Percentiles rank a stretch among this genome's conserved stretches.
Evolutionary conservation across 257 asterid species (phyloP).

Genomic region (Solanum dulcamara): DNA sequence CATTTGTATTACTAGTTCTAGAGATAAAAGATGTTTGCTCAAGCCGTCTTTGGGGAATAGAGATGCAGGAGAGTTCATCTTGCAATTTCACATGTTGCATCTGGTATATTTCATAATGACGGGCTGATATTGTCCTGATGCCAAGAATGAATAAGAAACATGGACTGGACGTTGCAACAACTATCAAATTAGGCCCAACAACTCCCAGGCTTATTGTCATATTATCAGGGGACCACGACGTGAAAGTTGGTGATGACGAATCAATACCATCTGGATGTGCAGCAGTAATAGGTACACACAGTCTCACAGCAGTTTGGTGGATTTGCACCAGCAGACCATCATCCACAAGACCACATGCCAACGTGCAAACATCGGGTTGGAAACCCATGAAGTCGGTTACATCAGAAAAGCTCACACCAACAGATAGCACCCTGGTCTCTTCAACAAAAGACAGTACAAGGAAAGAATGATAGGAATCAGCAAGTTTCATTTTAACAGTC

Average conservation of each 20-base stretch:
- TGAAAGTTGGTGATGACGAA: conserved; percentile 41
- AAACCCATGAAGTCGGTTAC: conserved; percentile 88
- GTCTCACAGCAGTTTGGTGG: conserved; percentile 69
- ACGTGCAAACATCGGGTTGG: conserved; percentile 75
- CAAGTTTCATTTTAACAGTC: conserved; percentile 63
- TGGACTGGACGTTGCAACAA: conserved; percentile 82
- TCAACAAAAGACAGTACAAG: conserved; percentile 90
- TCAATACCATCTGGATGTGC: conserved; percentile 52
- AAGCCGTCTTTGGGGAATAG: conserved; percentile 49
- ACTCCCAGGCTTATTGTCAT: conserved; percentile 83
- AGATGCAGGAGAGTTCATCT: conserved; percentile 84
- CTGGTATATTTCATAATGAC: conserved; percentile 49
- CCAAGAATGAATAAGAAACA: conserved; percentile 70
- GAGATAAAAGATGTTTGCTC: conserved; percentile 16
- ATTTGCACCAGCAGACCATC: conserved; percentile 78
- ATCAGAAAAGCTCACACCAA: conserved; percentile 87
- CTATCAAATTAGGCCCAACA: conserved; percentile 71
- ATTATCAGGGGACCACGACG: conserved; percentile 66
- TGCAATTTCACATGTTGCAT: conserved; percentile 66
- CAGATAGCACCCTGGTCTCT: conserved; percentile 95
- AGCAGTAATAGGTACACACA: conserved; percentile 50
- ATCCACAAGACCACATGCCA: conserved; percentile 88
- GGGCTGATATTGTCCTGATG: conserved; percentile 31
- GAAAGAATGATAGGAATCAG: conserved; percentile 79
- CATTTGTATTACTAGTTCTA: conserved; percentile 22